These are phyloP conservation scores for Cystofilobasidium ferigula DNA, from an alignment of 768 basidiomycete species.

Conservation along the genomic window DNA sequence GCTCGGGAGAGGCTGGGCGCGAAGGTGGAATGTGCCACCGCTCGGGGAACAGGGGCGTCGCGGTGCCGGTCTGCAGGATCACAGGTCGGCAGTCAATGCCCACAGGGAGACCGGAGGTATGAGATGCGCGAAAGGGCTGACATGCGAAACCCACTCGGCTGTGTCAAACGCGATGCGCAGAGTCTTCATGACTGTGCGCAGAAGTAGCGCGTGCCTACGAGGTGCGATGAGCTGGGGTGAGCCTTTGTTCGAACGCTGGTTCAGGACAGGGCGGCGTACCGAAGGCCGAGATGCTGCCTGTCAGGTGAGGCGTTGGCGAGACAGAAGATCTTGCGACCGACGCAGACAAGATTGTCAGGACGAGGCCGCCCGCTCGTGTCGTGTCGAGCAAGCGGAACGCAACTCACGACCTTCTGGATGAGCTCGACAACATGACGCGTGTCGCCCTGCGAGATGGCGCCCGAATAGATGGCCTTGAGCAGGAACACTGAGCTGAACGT, in stretches of 20 bases:
- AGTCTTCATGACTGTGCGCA: conserved; percentile 21
- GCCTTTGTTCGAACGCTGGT: background rate
- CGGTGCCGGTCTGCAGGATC: conserved; percentile 14
- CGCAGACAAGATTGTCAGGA: too few relatives aligned
- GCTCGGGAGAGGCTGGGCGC: background rate
- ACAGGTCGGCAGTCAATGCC: too few relatives aligned
- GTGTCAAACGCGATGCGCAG: conserved; percentile 7
- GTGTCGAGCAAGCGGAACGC: too few relatives aligned
- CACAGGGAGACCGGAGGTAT: background rate
- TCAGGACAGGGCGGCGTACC: background rate
- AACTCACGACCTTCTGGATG: conserved; percentile 25
- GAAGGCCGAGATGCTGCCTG: conserved; percentile 7
- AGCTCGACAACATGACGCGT: conserved; percentile 20
- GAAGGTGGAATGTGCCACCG: background rate
- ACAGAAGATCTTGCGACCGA: too few relatives aligned
- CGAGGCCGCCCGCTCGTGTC: too few relatives aligned
- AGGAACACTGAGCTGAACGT: conserved; percentile 29
- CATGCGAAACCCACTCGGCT: conserved; percentile 19
- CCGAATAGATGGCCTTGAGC: conserved; percentile 28
- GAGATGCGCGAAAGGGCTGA: background rate
- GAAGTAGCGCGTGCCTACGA: conserved; percentile 16
- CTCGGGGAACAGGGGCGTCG: conserved; percentile 15
- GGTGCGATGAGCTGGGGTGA: background rate
- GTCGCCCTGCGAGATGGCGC: conserved; percentile 23
- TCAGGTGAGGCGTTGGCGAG: conserved; percentile 13